These are phyloP conservation scores for Fragilaria radians DNA, from an alignment of 108 stramenopile genomes.

Conservation along the genomic window DNA sequence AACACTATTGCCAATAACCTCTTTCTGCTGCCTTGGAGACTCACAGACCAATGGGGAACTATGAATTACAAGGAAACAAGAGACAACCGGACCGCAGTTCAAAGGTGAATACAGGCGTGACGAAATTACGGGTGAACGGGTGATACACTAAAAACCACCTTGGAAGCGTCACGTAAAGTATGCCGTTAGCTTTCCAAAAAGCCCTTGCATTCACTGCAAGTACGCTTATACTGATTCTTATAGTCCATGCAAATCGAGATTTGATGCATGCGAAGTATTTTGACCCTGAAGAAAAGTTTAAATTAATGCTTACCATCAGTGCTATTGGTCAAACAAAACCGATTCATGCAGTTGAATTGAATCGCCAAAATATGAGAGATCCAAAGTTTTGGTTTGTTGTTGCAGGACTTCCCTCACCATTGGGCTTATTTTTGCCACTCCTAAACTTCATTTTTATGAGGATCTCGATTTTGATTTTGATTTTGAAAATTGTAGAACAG, in stretches of 20 bases:
- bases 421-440: slow-evolving; percentile 78
- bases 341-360: slow-evolving; percentile 49
- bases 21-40: too few relatives aligned
- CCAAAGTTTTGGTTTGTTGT: slow-evolving; percentile 79
- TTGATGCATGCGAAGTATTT: slow-evolving; percentile 74
- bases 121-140: slow-evolving; percentile 74
- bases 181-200: slow-evolving; percentile 72
- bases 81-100: slow-evolving; percentile 89
- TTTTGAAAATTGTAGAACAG: slow-evolving; percentile 95
- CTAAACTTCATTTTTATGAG: slow-evolving; percentile 76
- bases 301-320: slow-evolving; percentile 30
- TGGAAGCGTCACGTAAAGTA: slow-evolving; percentile 86
- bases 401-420: slow-evolving; percentile 65
- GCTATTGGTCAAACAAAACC: slow-evolving; percentile 50
- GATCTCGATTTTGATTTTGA: slow-evolving; percentile 67
- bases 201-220: slow-evolving; percentile 66
- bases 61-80: slow-evolving; percentile 88
- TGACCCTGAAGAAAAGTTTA: slow-evolving; percentile 27
- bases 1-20: too few relatives aligned
- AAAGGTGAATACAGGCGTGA: slow-evolving; percentile 60
- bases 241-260: slow-evolving; percentile 82
- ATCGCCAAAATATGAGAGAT: slow-evolving; percentile 53
- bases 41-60: slow-evolving; percentile 89
- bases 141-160: slow-evolving; percentile 73
- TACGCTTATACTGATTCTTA: slow-evolving; percentile 69